Evolutionary conservation across 2,329 filamentous ascomycete species (phyloP), one percentile per base, ranked within the genome.

Genomic region (Trichophaea hybrida): DNA sequence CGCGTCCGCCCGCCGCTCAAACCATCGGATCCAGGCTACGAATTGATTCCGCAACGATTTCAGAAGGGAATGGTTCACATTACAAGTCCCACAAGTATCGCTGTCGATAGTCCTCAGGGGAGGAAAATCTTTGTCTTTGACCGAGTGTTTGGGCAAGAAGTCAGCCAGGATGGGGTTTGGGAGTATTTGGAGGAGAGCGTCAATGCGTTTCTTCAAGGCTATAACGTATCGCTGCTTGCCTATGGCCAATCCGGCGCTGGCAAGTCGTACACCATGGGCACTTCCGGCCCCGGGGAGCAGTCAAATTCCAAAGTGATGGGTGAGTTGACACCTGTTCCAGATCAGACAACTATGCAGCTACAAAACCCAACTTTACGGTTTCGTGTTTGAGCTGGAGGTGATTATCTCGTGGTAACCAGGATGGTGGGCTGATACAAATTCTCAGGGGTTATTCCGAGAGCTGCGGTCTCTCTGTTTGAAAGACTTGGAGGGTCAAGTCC

Each of bases 221-320:
- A 97, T 79, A 98, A 98, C 80, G 93, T 98, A 60, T 98, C 93
- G 2, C 82, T 98, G 54, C 76, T 98, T 68, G 93, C 93, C 52
- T 98, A 98, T 70, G 93, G 93, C 66, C 93, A 98, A 75, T 98
- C 93, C 33, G 93, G 93, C 59, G 89, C 93, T 8, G 93, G 93
- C 68, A 98, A 98, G 75, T 97, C 91, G 2, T 97, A 94, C 71
- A 98, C 93, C 0, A 98, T 98, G 93, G 93, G 93, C 59, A 98
- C 93, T 0, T 89, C 91, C 0, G 89, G 89, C 4, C 88, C 90
- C 1, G 73, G 73, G 24, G 90, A 96, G 69, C 85, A 94, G 69
- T 77, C 76, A 32, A 78, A 91, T 68, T 66, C 77, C 34, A 79
- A 84, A 6, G 73, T 81, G 34, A 93, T 91, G 86, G 89, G 88